phyloP scores from a whole-genome alignment of 2,329 filamentous ascomycete species.

The Fusarium sp. region DNA sequence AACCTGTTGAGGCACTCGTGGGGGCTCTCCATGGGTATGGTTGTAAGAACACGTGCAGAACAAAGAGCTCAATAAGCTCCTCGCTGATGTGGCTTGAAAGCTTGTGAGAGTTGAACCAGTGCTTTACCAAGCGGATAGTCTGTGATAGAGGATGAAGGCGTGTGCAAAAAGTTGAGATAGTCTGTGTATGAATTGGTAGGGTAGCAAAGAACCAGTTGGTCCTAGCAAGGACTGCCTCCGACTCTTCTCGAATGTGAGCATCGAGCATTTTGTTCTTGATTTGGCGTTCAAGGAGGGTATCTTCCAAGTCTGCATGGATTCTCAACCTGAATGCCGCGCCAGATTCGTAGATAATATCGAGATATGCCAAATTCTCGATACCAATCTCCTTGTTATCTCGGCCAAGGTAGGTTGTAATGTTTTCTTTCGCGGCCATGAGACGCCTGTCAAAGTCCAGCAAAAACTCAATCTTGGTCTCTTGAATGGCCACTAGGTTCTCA shows the following conservation, averaged over 20 bases:
- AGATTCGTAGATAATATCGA: slow-evolving; percentile 80
- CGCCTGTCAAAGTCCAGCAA: slow-evolving; percentile 79
- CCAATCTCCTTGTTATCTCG: slow-evolving; percentile 78
- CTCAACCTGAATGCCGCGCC: slow-evolving; percentile 84
- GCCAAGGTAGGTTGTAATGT: slow-evolving; percentile 75
- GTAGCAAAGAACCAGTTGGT: slow-evolving; percentile 79
- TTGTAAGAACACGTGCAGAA: slow-evolving; percentile 79
- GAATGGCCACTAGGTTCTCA: slow-evolving; percentile 88
- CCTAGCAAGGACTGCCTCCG: slow-evolving; percentile 73
- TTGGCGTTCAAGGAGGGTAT: slow-evolving; percentile 80
- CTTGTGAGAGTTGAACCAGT: slow-evolving; percentile 89
- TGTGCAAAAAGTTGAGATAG: slow-evolving; percentile 81
- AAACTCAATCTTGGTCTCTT: slow-evolving; percentile 93
- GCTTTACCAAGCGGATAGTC: slow-evolving; percentile 85
- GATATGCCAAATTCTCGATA: slow-evolving; percentile 79
- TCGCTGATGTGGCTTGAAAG: slow-evolving; percentile 79
- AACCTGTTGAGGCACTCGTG: slow-evolving; percentile 79
- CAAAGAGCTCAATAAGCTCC: slow-evolving; percentile 86
- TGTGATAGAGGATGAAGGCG: slow-evolving; percentile 82
- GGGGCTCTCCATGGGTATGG: slow-evolving; percentile 84
- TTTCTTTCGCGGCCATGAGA: slow-evolving; percentile 68
- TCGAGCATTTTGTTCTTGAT: slow-evolving; percentile 78
- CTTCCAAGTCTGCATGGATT: slow-evolving; percentile 89
- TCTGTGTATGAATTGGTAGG: slow-evolving; percentile 82
- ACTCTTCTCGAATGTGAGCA: slow-evolving; percentile 72